phyloP scores from a whole-genome alignment of 192 early-diverging fungal species.

The Backusella luteola region DNA sequence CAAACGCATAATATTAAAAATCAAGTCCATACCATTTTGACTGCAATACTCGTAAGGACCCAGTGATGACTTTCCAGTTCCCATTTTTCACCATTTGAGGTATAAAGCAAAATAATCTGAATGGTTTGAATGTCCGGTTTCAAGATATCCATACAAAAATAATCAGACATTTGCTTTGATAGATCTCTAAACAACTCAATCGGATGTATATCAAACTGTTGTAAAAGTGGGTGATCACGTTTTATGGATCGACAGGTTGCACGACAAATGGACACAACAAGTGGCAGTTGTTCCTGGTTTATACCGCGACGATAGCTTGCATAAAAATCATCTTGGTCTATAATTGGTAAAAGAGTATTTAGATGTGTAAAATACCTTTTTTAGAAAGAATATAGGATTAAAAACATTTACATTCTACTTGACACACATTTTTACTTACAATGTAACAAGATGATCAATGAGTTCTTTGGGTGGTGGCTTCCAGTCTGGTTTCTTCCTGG shows the following conservation, averaged over 20 bases:
- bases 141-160: conserved; percentile 15
- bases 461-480: conserved; percentile 21
- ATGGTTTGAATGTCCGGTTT: conserved; percentile 19
- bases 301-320: conserved; percentile 2
- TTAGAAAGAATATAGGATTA: background rate
- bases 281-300: background rate
- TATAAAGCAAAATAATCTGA: conserved; percentile 17
- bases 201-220: background rate
- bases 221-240: conserved; percentile 4
- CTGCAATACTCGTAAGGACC: conserved; percentile 25
- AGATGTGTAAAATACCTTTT: conserved; percentile 26
- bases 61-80: conserved; percentile 17
- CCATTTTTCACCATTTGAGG: conserved; percentile 10
- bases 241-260: conserved; percentile 8
- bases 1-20: background rate
- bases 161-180: background rate
- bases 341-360: conserved; percentile 21
- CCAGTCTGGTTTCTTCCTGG: background rate
- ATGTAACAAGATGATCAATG: conserved; percentile 17
- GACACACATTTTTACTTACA: conserved; percentile 12
- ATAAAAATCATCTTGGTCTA: conserved; percentile 22
- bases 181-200: conserved; percentile 6
- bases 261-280: conserved; percentile 16
- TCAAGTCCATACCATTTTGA: conserved; percentile 19
- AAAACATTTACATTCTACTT: background rate